These are phyloP conservation scores for Akanthomyces lecanii DNA, from an alignment of 2,329 filamentous ascomycete species.

Conservation along the genomic window DNA sequence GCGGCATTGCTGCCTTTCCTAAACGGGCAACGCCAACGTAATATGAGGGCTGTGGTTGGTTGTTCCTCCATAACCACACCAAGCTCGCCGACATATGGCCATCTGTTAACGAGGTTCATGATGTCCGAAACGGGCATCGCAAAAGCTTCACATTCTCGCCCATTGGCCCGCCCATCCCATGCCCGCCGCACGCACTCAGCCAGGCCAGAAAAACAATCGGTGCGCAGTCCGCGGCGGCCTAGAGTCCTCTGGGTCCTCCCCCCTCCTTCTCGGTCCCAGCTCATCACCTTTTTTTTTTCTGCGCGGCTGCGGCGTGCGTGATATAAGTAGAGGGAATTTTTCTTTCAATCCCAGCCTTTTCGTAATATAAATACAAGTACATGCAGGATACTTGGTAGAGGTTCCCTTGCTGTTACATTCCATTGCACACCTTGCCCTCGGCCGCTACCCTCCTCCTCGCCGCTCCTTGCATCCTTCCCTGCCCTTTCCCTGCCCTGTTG, in stretches of 20 bases:
- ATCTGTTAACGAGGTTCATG: slow-evolving; percentile 18
- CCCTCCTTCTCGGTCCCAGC: background rate
- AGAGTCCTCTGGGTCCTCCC: background rate
- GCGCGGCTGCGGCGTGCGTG: slow-evolving; percentile 5
- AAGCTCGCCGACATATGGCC: slow-evolving; percentile 15
- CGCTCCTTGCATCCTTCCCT: background rate
- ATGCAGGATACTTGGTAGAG: slow-evolving; percentile 5
- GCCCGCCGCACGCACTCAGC: slow-evolving; percentile 2
- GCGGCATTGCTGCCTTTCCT: slow-evolving; percentile 7
- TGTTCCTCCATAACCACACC: slow-evolving; percentile 16
- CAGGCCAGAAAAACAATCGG: background rate
- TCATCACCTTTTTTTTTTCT: background rate
- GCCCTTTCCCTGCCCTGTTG: background rate
- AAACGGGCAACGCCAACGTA: slow-evolving; percentile 13
- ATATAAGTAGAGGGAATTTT: background rate
- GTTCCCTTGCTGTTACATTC: slow-evolving; percentile 2
- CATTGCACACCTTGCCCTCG: background rate
- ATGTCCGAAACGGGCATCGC: slow-evolving; percentile 3
- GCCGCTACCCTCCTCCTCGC: background rate
- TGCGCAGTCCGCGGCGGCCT: slow-evolving; percentile 4
- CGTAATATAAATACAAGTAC: slow-evolving; percentile 15
- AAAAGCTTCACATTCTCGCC: slow-evolving; percentile 1
- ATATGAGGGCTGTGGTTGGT: slow-evolving; percentile 17
- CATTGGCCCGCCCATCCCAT: slow-evolving; percentile 7
- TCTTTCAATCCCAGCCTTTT: background rate